Evolutionary conservation across 1,139 yeast genomes (phyloP).

Genomic region (Debaryomyces psychrophilus): DNA sequence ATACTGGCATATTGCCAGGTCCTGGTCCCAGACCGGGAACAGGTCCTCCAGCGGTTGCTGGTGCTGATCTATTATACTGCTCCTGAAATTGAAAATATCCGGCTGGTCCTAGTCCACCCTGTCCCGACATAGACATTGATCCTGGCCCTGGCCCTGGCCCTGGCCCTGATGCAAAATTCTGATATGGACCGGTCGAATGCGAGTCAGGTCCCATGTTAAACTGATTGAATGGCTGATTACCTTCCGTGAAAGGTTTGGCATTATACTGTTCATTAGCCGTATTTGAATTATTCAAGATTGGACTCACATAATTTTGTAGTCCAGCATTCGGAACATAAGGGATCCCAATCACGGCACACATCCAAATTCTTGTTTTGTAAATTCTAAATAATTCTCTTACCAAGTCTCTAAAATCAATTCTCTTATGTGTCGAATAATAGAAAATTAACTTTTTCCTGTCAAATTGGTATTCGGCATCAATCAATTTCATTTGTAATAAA

Average conservation of each 20-base stretch:
- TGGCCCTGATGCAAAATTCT: neutral
- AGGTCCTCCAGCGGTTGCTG: constrained; percentile 5
- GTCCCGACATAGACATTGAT: neutral
- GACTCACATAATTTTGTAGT: constrained; percentile 2
- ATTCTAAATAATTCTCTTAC: constrained; percentile 90
- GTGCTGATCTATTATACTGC: constrained; percentile 5
- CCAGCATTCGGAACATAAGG: constrained; percentile 23
- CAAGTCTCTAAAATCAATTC: constrained; percentile 91
- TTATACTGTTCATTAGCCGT: neutral
- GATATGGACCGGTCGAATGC: neutral
- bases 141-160: constrained; percentile 1
- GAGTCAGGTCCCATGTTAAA: neutral
- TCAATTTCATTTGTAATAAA: constrained; percentile 45
- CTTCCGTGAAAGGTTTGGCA: neutral
- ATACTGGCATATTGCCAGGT: constrained; percentile 9
- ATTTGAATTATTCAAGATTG: constrained; percentile 3
- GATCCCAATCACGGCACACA: constrained; percentile 73
- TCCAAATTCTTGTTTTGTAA: constrained; percentile 96
- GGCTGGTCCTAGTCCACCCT: neutral
- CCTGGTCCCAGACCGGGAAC: neutral
- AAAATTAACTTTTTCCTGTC: constrained; percentile 92
- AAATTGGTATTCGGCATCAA: constrained; percentile 92
- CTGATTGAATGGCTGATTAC: constrained; percentile 3
- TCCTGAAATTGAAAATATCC: constrained; percentile 5
- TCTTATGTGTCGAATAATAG: constrained; percentile 71